These are phyloP conservation scores for Vitis amurensis DNA, from an alignment of 164 flowering plant genomes.

Conservation along the genomic window DNA sequence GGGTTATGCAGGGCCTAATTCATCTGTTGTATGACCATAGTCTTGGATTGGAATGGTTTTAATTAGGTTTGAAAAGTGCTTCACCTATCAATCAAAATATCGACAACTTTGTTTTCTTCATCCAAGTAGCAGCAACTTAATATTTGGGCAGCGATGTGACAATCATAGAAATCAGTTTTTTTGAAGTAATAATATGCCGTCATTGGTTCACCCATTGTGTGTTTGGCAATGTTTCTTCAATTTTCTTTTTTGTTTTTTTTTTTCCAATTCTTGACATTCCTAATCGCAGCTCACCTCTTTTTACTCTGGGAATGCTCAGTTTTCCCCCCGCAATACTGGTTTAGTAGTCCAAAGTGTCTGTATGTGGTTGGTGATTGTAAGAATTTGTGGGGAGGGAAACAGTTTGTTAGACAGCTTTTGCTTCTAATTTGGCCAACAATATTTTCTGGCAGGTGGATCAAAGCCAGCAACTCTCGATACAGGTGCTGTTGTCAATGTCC, in stretches of 20 bases:
- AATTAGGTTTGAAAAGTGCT: background rate
- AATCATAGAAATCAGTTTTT: too few species aligned
- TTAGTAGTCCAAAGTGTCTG: too few species aligned
- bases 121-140: too few species aligned
- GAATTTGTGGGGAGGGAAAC: too few species aligned
- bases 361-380: too few species aligned
- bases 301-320: background rate
- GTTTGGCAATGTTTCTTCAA: background rate
- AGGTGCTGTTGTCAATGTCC: slow-evolving; percentile 80
- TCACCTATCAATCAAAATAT: background rate
- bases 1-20: background rate
- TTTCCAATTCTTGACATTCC: background rate
- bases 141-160: too few species aligned
- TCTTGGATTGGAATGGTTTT: background rate
- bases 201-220: background rate
- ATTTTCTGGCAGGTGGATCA: slow-evolving; percentile 67
- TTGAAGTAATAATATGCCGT: background rate
- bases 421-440: background rate
- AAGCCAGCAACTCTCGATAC: slow-evolving; percentile 92
- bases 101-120: background rate
- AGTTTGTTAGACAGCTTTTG: background rate
- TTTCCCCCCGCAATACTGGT: too few species aligned
- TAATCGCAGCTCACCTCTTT: background rate
- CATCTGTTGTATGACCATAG: background rate
- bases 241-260: background rate